Evolutionary conservation across 2,329 filamentous ascomycete species (phyloP).

Genomic region (Periconia sp.): DNA sequence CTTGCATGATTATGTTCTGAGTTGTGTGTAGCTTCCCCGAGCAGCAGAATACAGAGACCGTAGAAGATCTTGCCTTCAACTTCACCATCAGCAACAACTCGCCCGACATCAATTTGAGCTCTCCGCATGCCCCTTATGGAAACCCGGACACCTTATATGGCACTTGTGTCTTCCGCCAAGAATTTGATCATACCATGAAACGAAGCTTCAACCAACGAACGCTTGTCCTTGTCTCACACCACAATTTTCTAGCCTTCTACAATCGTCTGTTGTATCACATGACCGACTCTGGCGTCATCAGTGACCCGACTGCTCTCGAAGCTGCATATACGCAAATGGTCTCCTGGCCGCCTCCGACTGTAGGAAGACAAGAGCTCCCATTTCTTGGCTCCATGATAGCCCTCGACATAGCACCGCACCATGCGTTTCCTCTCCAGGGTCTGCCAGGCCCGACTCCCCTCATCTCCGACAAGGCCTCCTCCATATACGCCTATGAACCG

Average conservation of each 20-base stretch:
- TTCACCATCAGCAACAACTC: constrained; percentile 50
- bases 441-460: constrained; percentile 36
- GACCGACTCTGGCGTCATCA: constrained; percentile 44
- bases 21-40: constrained; percentile 46
- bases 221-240: constrained; percentile 48
- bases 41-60: constrained; percentile 49
- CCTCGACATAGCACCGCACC: constrained; percentile 49
- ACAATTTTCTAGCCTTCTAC: constrained; percentile 48
- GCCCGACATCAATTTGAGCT: constrained; percentile 62
- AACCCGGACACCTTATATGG: constrained; percentile 45
- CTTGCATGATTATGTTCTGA: neutral
- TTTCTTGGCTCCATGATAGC: constrained; percentile 46
- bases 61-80: constrained; percentile 47
- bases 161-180: constrained; percentile 49
- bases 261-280: constrained; percentile 42
- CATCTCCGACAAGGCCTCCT: constrained; percentile 35
- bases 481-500: constrained; percentile 50
- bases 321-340: constrained; percentile 45
- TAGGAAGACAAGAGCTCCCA: constrained; percentile 46
- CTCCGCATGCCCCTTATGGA: constrained; percentile 47
- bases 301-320: constrained; percentile 47
- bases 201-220: constrained; percentile 51
- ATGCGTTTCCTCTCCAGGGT: constrained; percentile 49
- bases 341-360: constrained; percentile 43
- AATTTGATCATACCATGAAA: constrained; percentile 49